These are phyloP conservation scores for Pleurotus tuoliensis DNA, from an alignment of 768 basidiomycete genomes.

Conservation along the genomic window DNA sequence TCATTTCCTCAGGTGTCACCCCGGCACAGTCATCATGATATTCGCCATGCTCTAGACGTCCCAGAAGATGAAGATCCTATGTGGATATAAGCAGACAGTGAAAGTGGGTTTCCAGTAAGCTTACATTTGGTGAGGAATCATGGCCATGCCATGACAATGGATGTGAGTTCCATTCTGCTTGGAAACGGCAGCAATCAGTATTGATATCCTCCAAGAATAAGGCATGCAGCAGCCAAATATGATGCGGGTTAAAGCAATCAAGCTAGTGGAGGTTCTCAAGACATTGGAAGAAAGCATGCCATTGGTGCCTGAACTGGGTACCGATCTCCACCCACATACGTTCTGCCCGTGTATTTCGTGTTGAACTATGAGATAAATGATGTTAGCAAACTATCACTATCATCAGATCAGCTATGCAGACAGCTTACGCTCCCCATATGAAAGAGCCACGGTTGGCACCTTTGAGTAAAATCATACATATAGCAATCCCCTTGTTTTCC, in stretches of 20 bases:
- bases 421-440: slow-evolving; percentile 24
- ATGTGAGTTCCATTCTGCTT: slow-evolving; percentile 28
- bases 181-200: slow-evolving; percentile 22
- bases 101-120: not conserved
- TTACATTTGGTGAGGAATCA: slow-evolving; percentile 8
- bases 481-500: slow-evolving; percentile 28
- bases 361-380: slow-evolving; percentile 17
- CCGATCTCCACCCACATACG: slow-evolving; percentile 38
- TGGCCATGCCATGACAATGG: slow-evolving; percentile 16
- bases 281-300: slow-evolving; percentile 31
- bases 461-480: slow-evolving; percentile 27
- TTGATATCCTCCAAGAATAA: slow-evolving; percentile 27
- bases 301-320: slow-evolving; percentile 25
- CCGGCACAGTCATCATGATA: not conserved
- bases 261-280: slow-evolving; percentile 29
- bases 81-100: not conserved
- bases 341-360: slow-evolving; percentile 32
- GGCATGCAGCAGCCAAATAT: slow-evolving; percentile 37
- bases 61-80: slow-evolving; percentile 9
- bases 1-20: no score
- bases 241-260: slow-evolving; percentile 15
- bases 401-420: no score
- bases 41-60: slow-evolving; percentile 1
- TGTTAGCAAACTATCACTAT: no score
- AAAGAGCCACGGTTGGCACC: slow-evolving; percentile 27